These are phyloP conservation scores for Annulohypoxylon stygium DNA, from an alignment of 495 filamentous ascomycete genomes.

Conservation along the genomic window DNA sequence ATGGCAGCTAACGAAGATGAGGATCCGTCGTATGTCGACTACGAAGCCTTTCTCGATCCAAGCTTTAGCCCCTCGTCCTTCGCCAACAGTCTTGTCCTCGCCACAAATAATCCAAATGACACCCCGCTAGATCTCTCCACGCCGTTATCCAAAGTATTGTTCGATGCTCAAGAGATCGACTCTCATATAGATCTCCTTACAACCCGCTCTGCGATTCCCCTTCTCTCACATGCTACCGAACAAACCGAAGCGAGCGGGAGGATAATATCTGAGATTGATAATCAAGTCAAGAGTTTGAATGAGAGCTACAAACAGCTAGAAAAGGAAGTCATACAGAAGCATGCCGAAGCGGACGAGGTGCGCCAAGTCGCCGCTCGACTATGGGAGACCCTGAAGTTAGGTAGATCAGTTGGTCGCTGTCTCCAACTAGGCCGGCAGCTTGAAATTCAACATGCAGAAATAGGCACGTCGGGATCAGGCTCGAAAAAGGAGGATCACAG, in stretches of 20 bases:
- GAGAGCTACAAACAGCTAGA: constrained; percentile 86
- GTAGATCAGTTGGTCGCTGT: constrained; percentile 78
- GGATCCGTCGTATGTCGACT: constrained; percentile 93
- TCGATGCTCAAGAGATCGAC: constrained; percentile 97
- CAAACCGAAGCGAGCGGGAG: constrained; percentile 75
- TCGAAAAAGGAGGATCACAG: constrained; percentile 76
- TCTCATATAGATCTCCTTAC: constrained; percentile 93
- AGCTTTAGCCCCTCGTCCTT: constrained; percentile 83
- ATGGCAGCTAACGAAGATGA: constrained; percentile 54
- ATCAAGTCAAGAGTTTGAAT: constrained; percentile 81
- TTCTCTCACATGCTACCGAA: constrained; percentile 81
- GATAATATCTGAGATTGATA: constrained; percentile 78
- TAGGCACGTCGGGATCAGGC: constrained; percentile 54
- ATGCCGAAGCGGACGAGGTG: constrained; percentile 84
- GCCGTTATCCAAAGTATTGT: constrained; percentile 91
- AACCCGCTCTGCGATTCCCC: constrained; percentile 82
- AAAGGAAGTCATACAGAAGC: constrained; percentile 83
- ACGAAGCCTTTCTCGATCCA: constrained; percentile 90
- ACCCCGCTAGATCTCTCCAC: constrained; percentile 92
- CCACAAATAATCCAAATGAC: constrained; percentile 93
- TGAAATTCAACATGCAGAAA: constrained; percentile 78
- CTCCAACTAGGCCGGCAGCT: constrained; percentile 87
- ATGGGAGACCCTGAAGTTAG: constrained; percentile 81
- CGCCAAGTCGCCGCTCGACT: constrained; percentile 77
- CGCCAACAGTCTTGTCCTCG: constrained; percentile 87